phyloP scores from a whole-genome alignment of 139 green algal species.

The Monoraphidium neglectum region DNA sequence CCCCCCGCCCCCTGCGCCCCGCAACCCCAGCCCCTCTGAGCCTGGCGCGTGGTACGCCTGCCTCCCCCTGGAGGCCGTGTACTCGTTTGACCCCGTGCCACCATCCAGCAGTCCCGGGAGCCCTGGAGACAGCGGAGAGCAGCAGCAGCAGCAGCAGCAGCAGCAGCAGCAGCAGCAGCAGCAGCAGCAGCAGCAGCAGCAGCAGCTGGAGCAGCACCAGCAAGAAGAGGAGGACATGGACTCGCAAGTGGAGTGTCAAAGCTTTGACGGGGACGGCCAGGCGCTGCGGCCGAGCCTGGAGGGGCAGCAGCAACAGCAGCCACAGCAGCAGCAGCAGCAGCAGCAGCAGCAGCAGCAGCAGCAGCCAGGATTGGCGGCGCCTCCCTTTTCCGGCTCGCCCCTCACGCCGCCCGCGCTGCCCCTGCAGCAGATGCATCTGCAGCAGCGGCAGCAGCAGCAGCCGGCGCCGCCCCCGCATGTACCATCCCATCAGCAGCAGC shows the following conservation, averaged over 20 bases:
- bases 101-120: background rate
- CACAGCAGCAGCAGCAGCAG: background rate
- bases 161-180: background rate
- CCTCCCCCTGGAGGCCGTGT: conserved; percentile 59
- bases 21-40: conserved; percentile 31
- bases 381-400: background rate
- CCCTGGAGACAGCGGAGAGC: background rate
- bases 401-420: background rate
- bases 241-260: no score
- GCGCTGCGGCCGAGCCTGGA: no score
- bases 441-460: background rate
- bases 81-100: conserved; percentile 61
- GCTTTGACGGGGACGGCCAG: no score
- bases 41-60: conserved; percentile 66
- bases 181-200: background rate
- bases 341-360: conserved; percentile 9
- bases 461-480: background rate
- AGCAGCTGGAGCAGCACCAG: background rate
- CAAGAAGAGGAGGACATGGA: conserved; percentile 1
- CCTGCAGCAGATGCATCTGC: background rate
- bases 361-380: background rate
- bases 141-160: conserved; percentile 14
- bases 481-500: background rate
- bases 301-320: background rate
- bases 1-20: background rate